Conservation (phyloP, 202 grass and related monocot genomes). For the Setaria italica region DNA sequence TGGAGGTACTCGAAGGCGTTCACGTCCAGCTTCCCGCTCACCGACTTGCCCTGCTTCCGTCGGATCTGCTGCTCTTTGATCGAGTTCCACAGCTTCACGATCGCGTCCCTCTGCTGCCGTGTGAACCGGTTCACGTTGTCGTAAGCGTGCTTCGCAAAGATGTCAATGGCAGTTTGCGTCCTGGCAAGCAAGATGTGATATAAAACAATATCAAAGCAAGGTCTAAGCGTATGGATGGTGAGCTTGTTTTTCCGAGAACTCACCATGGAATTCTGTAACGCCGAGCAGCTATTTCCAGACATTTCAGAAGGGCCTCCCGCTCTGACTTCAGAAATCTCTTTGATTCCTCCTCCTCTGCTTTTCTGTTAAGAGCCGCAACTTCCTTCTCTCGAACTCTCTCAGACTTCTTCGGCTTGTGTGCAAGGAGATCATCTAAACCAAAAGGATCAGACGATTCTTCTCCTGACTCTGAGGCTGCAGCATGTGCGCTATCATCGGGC, state of each 20-base stretch:
- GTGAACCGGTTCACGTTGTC: constrained; percentile 76
- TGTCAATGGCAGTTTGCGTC: constrained; percentile 88
- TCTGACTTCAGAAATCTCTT: constrained; percentile 69
- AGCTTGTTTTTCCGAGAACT: neutral
- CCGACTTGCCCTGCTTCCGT: constrained; percentile 89
- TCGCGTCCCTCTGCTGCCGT: constrained; percentile 62
- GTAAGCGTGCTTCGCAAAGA: constrained; percentile 81
- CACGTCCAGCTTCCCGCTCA: constrained; percentile 85
- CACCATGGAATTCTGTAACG: constrained; percentile 85
- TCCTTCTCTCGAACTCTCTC: constrained; percentile 60
- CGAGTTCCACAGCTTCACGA: constrained; percentile 82
- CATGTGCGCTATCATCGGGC: neutral
- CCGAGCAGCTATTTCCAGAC: constrained; percentile 82
- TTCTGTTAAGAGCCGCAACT: constrained; percentile 45
- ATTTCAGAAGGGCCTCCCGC: constrained; percentile 81
- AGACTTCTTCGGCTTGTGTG: constrained; percentile 59
- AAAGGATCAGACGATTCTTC: constrained; percentile 75
- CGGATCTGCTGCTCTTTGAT: constrained; percentile 91
- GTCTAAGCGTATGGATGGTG: neutral
- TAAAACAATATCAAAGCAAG: neutral
- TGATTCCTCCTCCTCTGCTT: constrained; percentile 54
- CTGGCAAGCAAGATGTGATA: constrained; percentile 41
- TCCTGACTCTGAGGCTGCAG: constrained; percentile 19
- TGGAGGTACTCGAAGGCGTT: constrained; percentile 84
- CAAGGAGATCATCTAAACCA: constrained; percentile 78